These are phyloP conservation scores for Citrullus amarus DNA, from an alignment of 306 rosid genomes.

Conservation along the genomic window DNA sequence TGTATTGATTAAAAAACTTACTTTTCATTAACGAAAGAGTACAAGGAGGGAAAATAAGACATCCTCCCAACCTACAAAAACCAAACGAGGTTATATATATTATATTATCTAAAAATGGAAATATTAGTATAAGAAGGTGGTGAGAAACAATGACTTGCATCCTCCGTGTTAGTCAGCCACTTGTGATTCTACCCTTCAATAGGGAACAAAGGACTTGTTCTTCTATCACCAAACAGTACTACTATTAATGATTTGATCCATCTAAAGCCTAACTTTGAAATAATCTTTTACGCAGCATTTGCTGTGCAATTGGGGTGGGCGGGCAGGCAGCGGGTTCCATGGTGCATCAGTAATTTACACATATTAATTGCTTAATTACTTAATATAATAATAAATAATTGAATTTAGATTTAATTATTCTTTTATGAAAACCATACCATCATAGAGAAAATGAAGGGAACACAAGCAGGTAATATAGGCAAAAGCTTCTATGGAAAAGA, in stretches of 20 bases:
- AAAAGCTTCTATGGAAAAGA: neutral
- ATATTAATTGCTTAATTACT: neutral
- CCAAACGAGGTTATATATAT: neutral
- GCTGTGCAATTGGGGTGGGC: neutral
- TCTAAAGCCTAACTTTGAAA: neutral
- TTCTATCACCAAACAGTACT: neutral
- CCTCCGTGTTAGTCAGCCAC: neutral
- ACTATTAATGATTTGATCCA: neutral
- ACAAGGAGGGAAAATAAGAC: constrained; percentile 5
- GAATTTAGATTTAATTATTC: neutral
- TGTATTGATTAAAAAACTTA: neutral
- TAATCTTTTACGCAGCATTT: neutral
- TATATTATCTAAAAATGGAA: neutral
- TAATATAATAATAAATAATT: neutral
- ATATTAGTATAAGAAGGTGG: neutral
- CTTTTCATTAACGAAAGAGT: constrained; percentile 2
- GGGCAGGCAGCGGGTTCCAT: neutral
- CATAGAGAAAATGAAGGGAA: neutral
- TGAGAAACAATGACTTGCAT: neutral
- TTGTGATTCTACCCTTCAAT: neutral
- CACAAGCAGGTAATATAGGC: neutral
- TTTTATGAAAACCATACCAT: neutral
- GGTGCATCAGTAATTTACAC: neutral
- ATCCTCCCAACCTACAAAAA: neutral
- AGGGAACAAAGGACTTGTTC: neutral